Evolutionary conservation across 768 basidiomycete genomes (phyloP), one percentile per base, ranked within the genome.

Genomic region (Tricholoma bakamatsutake): DNA sequence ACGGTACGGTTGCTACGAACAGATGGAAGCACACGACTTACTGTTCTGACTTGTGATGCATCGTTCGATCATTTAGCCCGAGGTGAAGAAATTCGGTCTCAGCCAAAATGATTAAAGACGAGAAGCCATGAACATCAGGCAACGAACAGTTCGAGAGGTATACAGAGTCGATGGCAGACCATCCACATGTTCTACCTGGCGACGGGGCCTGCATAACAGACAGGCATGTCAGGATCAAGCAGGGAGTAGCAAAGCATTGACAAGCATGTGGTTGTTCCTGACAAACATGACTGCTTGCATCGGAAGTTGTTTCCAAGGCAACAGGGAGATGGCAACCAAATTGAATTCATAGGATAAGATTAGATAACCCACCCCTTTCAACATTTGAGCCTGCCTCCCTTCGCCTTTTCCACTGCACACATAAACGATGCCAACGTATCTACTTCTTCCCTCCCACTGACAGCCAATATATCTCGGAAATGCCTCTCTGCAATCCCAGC

Each of bases 341-440:
- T 35, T 34, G 30, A 31, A 4, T 4, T 31, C 30, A 34, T 31
- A n/a, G n/a, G 9, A 30, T 50, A 33, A 34, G 2, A 10, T 11
- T 5, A 34, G n/a, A 51, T 39, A 15, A 51, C n/a, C 9, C 18
- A 2, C 6, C 15, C 33, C 12, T 21, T 11, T 59, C 49, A 61
- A 45, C 56, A 63, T 55, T 65, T 59, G 50, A 55, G 48, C 55
- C 64, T 64, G 18, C 61, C 59, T 39, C 69, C 73, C 61, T 81
- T 83, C 56, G 73, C 72, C 68, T 81, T 83, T 68, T 85, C 88
- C 50, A 90, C 80, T 13, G 82, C 79, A 61, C 80, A 84, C 87
- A 91, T 87, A 61, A 92, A 91, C 30, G 84, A 80, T 17, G 88
- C 87, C 39, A 92, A 72, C n/a, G 84, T 87, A 57, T 92, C 90